A percentile compares a stretch with the other conserved stretches of the same genome.
These are phyloP conservation scores for Ambrosiella cleistominuta DNA, from an alignment of 2,329 filamentous ascomycete genomes.

Conservation along the genomic window DNA sequence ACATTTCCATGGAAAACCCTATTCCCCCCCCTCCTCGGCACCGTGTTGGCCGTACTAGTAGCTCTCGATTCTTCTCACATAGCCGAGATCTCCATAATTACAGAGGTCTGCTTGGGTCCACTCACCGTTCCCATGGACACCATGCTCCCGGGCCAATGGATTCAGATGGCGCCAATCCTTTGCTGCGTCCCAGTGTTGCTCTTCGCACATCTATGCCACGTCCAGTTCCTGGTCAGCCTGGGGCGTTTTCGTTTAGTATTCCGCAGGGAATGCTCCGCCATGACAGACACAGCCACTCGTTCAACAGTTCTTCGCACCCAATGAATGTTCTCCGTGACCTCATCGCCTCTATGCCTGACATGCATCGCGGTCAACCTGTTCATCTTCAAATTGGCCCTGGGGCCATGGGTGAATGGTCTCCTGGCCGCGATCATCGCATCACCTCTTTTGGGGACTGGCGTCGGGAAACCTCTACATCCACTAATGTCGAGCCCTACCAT, in stretches of 20 bases:
- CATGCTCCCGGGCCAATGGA: constrained; percentile 23
- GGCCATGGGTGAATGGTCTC: constrained; percentile 31
- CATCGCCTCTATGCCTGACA: constrained; percentile 32
- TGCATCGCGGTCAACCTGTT: constrained; percentile 32
- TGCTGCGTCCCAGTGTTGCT: constrained; percentile 48
- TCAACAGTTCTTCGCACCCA: constrained; percentile 27
- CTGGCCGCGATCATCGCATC: constrained; percentile 20
- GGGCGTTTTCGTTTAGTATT: constrained; percentile 31
- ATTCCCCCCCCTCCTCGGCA: no score
- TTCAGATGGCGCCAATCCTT: constrained; percentile 75
- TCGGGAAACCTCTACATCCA: constrained; percentile 23
- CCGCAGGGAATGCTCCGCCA: constrained; percentile 28
- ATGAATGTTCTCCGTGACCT: constrained; percentile 39
- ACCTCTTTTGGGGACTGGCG: constrained; percentile 30
- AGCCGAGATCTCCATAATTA: not conserved
- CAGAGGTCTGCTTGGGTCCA: not conserved
- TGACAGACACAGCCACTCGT: constrained; percentile 6
- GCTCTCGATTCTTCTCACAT: no score
- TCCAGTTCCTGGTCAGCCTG: constrained; percentile 23
- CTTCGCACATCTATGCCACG: constrained; percentile 31
- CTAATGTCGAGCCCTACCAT: constrained; percentile 43
- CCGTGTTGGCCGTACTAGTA: no score
- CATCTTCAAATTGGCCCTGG: constrained; percentile 41
- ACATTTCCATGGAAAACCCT: no score
- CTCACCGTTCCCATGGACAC: not conserved